Conservation (phyloP, 2,329 filamentous ascomycete genomes). For the Colletotrichum sp. region DNA sequence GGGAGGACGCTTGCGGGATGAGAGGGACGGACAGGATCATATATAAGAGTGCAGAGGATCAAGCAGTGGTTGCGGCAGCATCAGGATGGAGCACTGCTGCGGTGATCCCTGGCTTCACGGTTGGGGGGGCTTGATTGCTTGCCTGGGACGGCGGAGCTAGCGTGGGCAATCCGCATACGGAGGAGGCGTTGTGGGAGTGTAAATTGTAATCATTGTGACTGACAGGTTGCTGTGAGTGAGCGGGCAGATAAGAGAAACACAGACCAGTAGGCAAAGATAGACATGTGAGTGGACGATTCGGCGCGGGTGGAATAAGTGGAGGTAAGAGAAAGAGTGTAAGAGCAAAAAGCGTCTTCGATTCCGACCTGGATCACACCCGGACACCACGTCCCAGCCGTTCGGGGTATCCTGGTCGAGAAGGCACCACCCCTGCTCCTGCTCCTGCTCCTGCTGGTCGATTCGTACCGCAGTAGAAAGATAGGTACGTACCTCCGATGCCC, state of each 20-base stretch:
- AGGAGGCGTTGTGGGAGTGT: conserved; percentile 18
- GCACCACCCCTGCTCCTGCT: background rate
- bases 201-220: conserved; percentile 16
- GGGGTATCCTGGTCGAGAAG: conserved; percentile 8
- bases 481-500: conserved; percentile 6
- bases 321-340: background rate
- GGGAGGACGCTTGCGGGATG: background rate
- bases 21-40: conserved; percentile 12
- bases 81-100: conserved; percentile 11
- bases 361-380: background rate
- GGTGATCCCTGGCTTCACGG: conserved; percentile 10
- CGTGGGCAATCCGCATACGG: conserved; percentile 21
- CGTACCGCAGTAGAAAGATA: background rate
- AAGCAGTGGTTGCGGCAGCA: conserved; percentile 10
- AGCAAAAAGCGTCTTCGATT: background rate
- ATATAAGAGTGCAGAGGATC: conserved; percentile 1
- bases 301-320: conserved; percentile 1
- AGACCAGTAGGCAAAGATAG: conserved; percentile 10
- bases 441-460: no score
- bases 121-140: background rate
- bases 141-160: conserved; percentile 13
- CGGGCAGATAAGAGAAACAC: conserved; percentile 20
- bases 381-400: conserved; percentile 3
- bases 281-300: conserved; percentile 20
- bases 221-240: conserved; percentile 14